phyloP scores from a whole-genome alignment of 2,329 filamentous ascomycete genomes.

The Colletotrichum graminicola region DNA sequence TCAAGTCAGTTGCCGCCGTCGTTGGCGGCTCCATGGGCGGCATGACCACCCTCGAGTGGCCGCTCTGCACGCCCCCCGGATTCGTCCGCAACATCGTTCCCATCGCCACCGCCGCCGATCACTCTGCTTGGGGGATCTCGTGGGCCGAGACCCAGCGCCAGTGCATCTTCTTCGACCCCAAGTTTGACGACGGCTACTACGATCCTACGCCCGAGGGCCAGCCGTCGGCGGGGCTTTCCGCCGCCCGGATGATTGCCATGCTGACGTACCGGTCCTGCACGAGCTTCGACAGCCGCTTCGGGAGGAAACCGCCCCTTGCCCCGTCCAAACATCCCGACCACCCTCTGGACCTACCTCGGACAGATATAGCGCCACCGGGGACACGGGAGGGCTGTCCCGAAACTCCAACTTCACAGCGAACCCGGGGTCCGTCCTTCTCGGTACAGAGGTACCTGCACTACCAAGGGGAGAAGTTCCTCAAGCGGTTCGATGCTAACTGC shows the following conservation, averaged over 20 bases:
- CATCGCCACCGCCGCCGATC: slow-evolving; percentile 67
- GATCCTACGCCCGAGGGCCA: slow-evolving; percentile 49
- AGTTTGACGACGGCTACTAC: slow-evolving; percentile 52
- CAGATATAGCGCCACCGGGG: slow-evolving; percentile 55
- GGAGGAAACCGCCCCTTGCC: slow-evolving; percentile 68
- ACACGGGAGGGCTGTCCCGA: too few relatives aligned
- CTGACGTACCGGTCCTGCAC: slow-evolving; percentile 53
- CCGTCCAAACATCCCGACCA: slow-evolving; percentile 45
- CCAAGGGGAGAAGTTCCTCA: slow-evolving; percentile 54
- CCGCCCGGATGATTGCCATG: slow-evolving; percentile 55
- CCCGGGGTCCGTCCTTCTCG: slow-evolving; percentile 47
- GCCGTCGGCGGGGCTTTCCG: slow-evolving; percentile 50
- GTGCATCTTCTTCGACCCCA: slow-evolving; percentile 54
- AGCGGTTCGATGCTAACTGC: slow-evolving; percentile 55
- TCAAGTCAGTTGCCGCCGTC: slow-evolving; percentile 65
- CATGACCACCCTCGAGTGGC: slow-evolving; percentile 68
- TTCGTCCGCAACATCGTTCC: slow-evolving; percentile 66
- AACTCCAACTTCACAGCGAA: neutral
- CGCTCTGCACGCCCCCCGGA: slow-evolving; percentile 62
- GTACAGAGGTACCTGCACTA: slow-evolving; percentile 54
- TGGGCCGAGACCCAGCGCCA: slow-evolving; percentile 70
- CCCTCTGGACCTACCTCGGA: slow-evolving; percentile 48
- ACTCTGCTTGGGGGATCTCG: slow-evolving; percentile 70
- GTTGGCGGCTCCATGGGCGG: slow-evolving; percentile 71
- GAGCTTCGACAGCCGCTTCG: slow-evolving; percentile 53